These are phyloP conservation scores for Botrytis byssoidea DNA, from an alignment of 2,329 filamentous ascomycete genomes.

Conservation along the genomic window DNA sequence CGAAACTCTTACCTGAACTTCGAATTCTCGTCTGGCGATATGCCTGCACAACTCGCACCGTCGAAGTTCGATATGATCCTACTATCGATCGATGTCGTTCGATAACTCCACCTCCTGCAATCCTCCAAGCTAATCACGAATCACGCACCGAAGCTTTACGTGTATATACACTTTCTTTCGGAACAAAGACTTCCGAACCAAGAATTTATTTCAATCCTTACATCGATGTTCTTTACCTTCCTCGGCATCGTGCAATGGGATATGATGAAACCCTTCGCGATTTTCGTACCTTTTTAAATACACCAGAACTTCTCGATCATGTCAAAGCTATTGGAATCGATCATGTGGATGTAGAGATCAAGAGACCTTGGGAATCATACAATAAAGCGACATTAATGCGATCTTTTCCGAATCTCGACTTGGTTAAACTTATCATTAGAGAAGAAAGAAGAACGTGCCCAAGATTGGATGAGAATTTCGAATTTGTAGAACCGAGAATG, in stretches of 20 bases:
- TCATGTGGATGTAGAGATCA: conserved; percentile 45
- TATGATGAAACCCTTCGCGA: conserved; percentile 42
- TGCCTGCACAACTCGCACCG: conserved; percentile 30
- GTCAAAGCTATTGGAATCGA: conserved; percentile 47
- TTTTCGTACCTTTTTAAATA: conserved; percentile 41
- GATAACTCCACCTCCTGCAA: conserved; percentile 42
- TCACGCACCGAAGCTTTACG: conserved; percentile 45
- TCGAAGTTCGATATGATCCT: conserved; percentile 40
- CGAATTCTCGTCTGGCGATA: conserved; percentile 35
- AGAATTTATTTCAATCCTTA: conserved; percentile 37
- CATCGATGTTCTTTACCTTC: conserved; percentile 36
- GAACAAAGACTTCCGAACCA: conserved; percentile 37
- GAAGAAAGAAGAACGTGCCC: conserved; percentile 7
- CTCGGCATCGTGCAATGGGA: conserved; percentile 40
- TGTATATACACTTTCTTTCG: conserved; percentile 41
- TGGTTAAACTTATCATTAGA: conserved; percentile 32
- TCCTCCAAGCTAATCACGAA: conserved; percentile 46
- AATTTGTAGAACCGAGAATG: conserved; percentile 28
- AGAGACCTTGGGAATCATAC: conserved; percentile 52
- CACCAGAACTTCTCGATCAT: conserved; percentile 38
- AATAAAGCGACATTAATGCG: conserved; percentile 49
- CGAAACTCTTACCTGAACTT: conserved; percentile 34
- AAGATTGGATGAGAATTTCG: conserved; percentile 23
- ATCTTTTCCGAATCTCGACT: conserved; percentile 41
- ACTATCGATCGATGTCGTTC: conserved; percentile 38